Base-by-base conservation (phyloP, 1,284 basidiomycete species). In the Fomitiporia mediterranea region DNA sequence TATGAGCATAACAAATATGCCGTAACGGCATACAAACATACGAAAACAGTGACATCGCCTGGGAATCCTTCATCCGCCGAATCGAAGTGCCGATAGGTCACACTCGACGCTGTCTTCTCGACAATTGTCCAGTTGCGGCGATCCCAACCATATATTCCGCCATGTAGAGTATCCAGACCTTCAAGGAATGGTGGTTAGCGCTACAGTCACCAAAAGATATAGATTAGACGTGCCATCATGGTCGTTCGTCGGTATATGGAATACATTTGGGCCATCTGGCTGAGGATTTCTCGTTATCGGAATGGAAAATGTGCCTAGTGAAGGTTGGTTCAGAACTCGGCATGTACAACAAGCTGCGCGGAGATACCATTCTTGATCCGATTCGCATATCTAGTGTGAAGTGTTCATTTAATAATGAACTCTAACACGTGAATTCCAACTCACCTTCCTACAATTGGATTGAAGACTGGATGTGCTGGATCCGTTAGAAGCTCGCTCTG, bases 61-160 rank as follows among this genome's bases (percentile, higher is more conserved):
- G 80, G 81, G 61, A 82, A 82, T 2, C 78, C 79, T 64, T 81
- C 77, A 58, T 79, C 73, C 2, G 73, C 80, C 4, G 60, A 57
- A 61, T 83, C 80, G 34, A 80, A 46, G 60, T 81, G 79, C 55
- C 70, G 69, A 62, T 77, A 82, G 0, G 75, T 78, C 9, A 83
- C 76, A 50, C 74, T 77, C 0, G 71, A 76, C 8, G 67, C 58
- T 1, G 71, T 70, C 51, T 67, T 70, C 2, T 68, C 63, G 6
- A 73, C 69, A n/a, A 81, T 61, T 1, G 75, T 81, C 80, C 80
- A 83, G 64, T 76, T 77, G 9, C 76, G 73, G n/a, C 77, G 69
- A 61, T 81, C 78, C 76, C 78, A 82, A 39, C 80, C 81, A 47
- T 70, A 67, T 5, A 77, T 73, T 6, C 81, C 80, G 1, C 79